These are phyloP conservation scores for Kluyveromyces marxianus DNA, from an alignment of 1,139 yeast genomes.

Conservation along the genomic window DNA sequence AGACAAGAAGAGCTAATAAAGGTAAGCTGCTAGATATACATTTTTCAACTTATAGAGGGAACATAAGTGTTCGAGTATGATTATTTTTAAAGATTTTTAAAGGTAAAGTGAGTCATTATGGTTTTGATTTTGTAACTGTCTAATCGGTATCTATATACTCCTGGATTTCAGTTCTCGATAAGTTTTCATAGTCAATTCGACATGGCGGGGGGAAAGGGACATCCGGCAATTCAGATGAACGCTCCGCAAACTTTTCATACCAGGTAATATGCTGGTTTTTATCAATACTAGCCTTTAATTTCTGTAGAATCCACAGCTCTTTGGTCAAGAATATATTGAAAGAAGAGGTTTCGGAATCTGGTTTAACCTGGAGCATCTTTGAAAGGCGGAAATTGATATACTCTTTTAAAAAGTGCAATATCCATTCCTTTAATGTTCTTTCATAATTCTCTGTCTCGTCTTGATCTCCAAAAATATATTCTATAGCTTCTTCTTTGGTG, in stretches of 20 bases:
- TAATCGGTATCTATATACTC: no score
- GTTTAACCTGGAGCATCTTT: not conserved
- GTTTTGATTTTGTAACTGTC: no score
- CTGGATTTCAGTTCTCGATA: not conserved
- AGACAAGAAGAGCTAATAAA: no score
- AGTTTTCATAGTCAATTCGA: not conserved
- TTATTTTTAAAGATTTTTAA: no score
- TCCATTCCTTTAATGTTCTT: conserved; percentile 6
- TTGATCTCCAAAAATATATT: not conserved
- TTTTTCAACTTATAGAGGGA: no score
- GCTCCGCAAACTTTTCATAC: conserved; percentile 9
- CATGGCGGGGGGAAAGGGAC: conserved; percentile 7
- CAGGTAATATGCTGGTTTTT: conserved; percentile 7
- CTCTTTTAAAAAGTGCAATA: conserved; percentile 3
- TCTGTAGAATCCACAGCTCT: conserved; percentile 1
- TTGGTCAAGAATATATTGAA: not conserved
- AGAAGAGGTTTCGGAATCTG: not conserved
- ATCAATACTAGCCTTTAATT: conserved; percentile 1
- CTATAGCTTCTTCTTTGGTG: conserved; percentile 7
- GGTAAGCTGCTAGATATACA: no score
- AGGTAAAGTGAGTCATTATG: no score
- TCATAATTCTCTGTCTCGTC: conserved; percentile 5
- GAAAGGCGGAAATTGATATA: conserved; percentile 9
- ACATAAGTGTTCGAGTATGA: no score
- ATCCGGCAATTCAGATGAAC: conserved; percentile 2